Base-by-base conservation (phyloP, 2,329 filamentous ascomycete species). In the Teratosphaeria destructans region DNA sequence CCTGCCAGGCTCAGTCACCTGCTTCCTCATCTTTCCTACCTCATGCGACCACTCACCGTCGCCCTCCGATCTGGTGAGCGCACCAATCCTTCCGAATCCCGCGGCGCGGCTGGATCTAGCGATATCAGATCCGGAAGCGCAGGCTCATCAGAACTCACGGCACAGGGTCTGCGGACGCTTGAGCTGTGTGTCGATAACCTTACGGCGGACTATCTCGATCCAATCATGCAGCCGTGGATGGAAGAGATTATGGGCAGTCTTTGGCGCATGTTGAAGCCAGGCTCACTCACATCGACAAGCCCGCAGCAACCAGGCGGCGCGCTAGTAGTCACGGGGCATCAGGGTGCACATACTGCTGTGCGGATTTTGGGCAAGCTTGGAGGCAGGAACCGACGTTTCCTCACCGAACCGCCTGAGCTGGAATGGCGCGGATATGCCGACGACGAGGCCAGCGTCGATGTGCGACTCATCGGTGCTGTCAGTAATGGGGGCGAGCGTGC, bases 181-280 rank as follows among this genome's bases (percentile, higher is more conserved):
- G 94, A 99, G 70, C 82, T 99, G 1, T 99, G 94, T 69, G 94
- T 99, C 19, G 94, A 99, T 64, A 99, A 99, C 67, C 81, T 99
- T 0, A 99, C 95, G 0, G 93, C 94, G 0, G 94, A 99, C 69
- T 99, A 99, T 70, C 79, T 99, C 14, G 94, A 99, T 67, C 95
- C 94, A 0, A 97, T 99, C 68, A 99, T 99, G 93, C 90, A 93
- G 2, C 95, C 94, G 0, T 95, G 97, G 29, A 97, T 99, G 73
- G 93, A 99, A 68, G 94, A 99, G 71, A 80, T 99, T 53, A 99
- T 99, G 94, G 94, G 91, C 54, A 93, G 93, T 1, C 80, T 99
- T 1, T 99, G 95, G 81, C 92, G 96, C 64, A 95, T 99, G 72
- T 81, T 99, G 52, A 89, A 88, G 67, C 95, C 94, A 7, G 87